A percentile compares a stretch with the other conserved stretches of the same genome.
These are phyloP conservation scores for Phytophthora aleatoria DNA, from an alignment of 352 stramenopile genomes.

Conservation along the genomic window DNA sequence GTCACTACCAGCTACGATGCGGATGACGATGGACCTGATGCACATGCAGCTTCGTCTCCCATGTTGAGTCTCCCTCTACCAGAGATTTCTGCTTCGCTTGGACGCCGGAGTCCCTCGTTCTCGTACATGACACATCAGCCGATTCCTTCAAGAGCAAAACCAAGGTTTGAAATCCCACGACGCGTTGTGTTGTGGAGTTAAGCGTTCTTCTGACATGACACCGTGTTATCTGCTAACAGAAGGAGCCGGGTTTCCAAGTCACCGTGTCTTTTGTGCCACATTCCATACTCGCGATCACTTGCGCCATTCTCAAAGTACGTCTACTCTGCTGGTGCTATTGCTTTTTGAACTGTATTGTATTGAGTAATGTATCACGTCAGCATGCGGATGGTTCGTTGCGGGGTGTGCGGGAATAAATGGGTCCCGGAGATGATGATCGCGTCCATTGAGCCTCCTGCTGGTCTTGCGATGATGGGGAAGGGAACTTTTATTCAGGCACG, in stretches of 20 bases:
- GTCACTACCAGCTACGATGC: conserved; percentile 47
- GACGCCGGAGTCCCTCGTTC: conserved; percentile 54
- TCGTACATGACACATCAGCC: conserved; percentile 35
- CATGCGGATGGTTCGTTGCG: conserved; percentile 97
- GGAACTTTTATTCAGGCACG: conserved; percentile 96
- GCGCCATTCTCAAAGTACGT: conserved; percentile 95
- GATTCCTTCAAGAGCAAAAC: conserved; percentile 32
- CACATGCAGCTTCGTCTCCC: conserved; percentile 35
- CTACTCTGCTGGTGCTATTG: neutral
- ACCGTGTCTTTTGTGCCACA: conserved; percentile 96
- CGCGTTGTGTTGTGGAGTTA: neutral
- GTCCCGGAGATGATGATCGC: conserved; percentile 95
- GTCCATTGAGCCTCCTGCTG: conserved; percentile 84
- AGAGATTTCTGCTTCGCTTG: conserved; percentile 43
- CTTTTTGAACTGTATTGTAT: neutral
- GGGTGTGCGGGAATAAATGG: conserved; percentile 97
- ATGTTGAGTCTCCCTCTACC: conserved; percentile 35
- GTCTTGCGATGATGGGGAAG: conserved; percentile 88
- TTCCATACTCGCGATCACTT: conserved; percentile 95
- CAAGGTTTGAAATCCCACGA: conserved; percentile 28
- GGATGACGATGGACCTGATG: conserved; percentile 42
- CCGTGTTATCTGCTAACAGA: conserved; percentile 24
- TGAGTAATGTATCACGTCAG: conserved; percentile 27
- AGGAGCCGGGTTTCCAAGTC: conserved; percentile 53
- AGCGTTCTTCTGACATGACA: conserved; percentile 4